phyloP scores from a whole-genome alignment of 441 rosid genomes.

The Gossypium trilobum region DNA sequence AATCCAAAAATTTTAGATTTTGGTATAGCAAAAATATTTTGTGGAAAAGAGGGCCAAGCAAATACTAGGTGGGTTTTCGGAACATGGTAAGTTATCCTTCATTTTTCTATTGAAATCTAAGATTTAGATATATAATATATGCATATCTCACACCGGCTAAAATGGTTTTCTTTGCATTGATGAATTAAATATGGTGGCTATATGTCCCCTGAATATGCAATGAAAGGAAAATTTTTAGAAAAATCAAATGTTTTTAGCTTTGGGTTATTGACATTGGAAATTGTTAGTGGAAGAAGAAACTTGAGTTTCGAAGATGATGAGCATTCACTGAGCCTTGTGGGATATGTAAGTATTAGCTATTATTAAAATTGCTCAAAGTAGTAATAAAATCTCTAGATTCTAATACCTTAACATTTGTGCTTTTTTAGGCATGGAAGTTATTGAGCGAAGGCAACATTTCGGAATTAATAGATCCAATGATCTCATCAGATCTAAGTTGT shows the following conservation, averaged over 20 bases:
- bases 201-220: slow-evolving; percentile 55
- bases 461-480: slow-evolving; percentile 24
- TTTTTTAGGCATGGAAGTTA: slow-evolving; percentile 53
- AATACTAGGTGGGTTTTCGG: slow-evolving; percentile 48
- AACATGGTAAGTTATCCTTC: slow-evolving; percentile 28
- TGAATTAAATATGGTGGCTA: slow-evolving; percentile 36
- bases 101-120: neutral
- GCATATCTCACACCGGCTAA: no score
- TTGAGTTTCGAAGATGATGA: slow-evolving; percentile 28
- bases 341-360: slow-evolving; percentile 22
- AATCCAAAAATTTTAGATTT: slow-evolving; percentile 59
- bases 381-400: neutral
- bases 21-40: slow-evolving; percentile 46
- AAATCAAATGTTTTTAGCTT: slow-evolving; percentile 65
- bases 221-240: slow-evolving; percentile 43
- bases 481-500: slow-evolving; percentile 13
- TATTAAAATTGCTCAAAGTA: no score
- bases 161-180: neutral
- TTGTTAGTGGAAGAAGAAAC: slow-evolving; percentile 47
- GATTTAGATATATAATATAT: neutral
- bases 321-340: slow-evolving; percentile 27
- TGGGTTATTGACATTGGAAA: slow-evolving; percentile 45
- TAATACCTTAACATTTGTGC: neutral
- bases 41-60: slow-evolving; percentile 34
- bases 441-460: slow-evolving; percentile 38